Conservation (phyloP, 495 filamentous ascomycete species). For the Thozetella sp. region DNA sequence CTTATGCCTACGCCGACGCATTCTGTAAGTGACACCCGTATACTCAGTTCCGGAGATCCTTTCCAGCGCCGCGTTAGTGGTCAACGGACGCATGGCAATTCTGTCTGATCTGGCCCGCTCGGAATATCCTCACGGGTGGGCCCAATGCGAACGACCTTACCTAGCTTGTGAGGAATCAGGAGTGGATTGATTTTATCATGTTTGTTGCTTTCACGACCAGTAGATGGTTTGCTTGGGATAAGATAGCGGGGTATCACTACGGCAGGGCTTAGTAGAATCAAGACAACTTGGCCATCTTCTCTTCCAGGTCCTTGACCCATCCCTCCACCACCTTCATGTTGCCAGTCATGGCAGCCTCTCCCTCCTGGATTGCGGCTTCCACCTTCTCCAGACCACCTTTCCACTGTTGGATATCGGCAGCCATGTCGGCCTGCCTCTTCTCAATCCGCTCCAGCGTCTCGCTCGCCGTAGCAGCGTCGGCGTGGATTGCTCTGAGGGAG, state of each 20-base stretch:
- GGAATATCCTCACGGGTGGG: too few relatives aligned
- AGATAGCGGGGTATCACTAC: constrained; percentile 26
- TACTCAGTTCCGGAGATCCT: too few relatives aligned
- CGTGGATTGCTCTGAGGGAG: constrained; percentile 81
- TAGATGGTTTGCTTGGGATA: not conserved
- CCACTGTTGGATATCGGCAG: constrained; percentile 82
- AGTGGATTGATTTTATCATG: too few relatives aligned
- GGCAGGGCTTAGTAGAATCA: constrained; percentile 17
- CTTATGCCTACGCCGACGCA: too few relatives aligned
- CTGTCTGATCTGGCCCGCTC: too few relatives aligned
- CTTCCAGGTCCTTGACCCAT: constrained; percentile 90
- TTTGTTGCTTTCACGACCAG: not conserved
- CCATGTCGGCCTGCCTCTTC: constrained; percentile 80
- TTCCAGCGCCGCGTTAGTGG: too few relatives aligned
- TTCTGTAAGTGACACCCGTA: not conserved
- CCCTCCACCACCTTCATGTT: constrained; percentile 82
- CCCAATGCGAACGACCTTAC: too few relatives aligned
- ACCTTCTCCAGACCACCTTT: constrained; percentile 78
- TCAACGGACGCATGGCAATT: too few relatives aligned
- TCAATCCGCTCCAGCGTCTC: constrained; percentile 77
- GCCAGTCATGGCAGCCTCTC: constrained; percentile 66
- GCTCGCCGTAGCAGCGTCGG: constrained; percentile 84
- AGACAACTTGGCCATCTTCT: constrained; percentile 61
- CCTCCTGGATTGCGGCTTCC: constrained; percentile 69
- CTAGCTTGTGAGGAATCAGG: too few relatives aligned